Evolutionary conservation across 768 basidiomycete genomes (phyloP).

Genomic region (Inosperma sp.): DNA sequence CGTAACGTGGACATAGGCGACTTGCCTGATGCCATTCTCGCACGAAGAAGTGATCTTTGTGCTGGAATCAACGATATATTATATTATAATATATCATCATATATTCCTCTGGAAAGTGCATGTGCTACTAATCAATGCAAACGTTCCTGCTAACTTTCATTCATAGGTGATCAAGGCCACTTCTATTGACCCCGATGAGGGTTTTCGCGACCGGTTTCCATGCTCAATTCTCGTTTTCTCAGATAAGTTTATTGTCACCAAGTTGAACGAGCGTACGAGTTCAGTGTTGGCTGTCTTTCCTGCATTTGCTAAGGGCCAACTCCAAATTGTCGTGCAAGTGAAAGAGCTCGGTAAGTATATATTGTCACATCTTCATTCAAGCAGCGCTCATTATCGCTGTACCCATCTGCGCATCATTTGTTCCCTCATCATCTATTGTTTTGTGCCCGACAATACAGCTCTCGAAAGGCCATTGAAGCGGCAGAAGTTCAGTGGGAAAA

Average conservation of each 20-base stretch:
- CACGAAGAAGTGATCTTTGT: neutral
- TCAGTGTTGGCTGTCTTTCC: slow-evolving; percentile 1
- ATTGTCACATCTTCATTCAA: slow-evolving; percentile 1
- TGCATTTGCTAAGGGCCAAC: neutral
- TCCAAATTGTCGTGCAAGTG: neutral
- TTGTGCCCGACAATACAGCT: neutral
- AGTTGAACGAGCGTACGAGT: neutral
- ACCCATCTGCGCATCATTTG: neutral
- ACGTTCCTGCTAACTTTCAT: slow-evolving; percentile 1
- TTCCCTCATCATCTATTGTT: too few relatives aligned
- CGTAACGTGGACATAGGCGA: neutral
- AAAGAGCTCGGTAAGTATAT: slow-evolving; percentile 1
- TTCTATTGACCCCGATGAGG: neutral
- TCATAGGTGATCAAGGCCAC: slow-evolving; percentile 1
- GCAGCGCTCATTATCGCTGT: neutral
- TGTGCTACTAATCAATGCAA: neutral
- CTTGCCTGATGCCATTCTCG: neutral
- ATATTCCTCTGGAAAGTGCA: slow-evolving; percentile 3
- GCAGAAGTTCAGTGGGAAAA: neutral
- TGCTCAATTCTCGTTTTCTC: slow-evolving; percentile 2
- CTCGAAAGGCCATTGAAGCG: neutral
- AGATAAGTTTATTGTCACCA: neutral
- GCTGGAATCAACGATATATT: neutral
- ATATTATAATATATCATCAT: neutral
- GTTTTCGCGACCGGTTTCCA: slow-evolving; percentile 3